These are phyloP conservation scores for Cercis canadensis DNA, from an alignment of 306 rosid species.

Conservation along the genomic window DNA sequence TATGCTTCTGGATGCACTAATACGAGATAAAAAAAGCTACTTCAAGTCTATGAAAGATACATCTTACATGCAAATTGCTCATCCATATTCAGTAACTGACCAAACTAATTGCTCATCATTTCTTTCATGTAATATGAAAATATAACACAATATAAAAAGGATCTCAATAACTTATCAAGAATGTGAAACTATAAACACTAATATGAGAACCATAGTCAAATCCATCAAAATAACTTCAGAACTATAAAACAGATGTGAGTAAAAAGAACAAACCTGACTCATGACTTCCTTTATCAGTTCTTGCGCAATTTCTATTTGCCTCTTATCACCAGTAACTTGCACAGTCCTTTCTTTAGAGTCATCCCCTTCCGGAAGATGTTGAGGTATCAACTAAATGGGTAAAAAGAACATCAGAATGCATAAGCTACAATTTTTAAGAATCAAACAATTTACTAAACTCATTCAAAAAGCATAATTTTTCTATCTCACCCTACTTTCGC, in stretches of 20 bases:
- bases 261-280: constrained; percentile 77
- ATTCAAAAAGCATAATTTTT: too few species aligned
- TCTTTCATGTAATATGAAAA: constrained; percentile 5
- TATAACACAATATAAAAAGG: neutral
- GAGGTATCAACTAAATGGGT: constrained; percentile 82
- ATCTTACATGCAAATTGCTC: neutral
- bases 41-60: constrained; percentile 5
- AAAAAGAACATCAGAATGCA: constrained; percentile 30
- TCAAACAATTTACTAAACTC: too few species aligned
- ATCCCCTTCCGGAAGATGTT: constrained; percentile 92
- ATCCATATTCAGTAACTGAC: constrained; percentile 3
- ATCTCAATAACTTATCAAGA: neutral
- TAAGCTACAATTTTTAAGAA: neutral
- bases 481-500: too few species aligned
- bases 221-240: constrained; percentile 8
- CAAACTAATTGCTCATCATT: constrained; percentile 7
- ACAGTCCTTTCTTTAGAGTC: constrained; percentile 93
- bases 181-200: neutral
- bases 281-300: constrained; percentile 91
- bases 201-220: neutral
- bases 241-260: constrained; percentile 7
- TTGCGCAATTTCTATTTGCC: constrained; percentile 84
- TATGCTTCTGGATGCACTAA: constrained; percentile 13
- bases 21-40: constrained; percentile 8
- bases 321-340: constrained; percentile 88